A percentile compares a stretch with the other conserved stretches of the same genome.
Conservation (phyloP, 345 rosid species). For the Euphorbia peplus region DNA sequence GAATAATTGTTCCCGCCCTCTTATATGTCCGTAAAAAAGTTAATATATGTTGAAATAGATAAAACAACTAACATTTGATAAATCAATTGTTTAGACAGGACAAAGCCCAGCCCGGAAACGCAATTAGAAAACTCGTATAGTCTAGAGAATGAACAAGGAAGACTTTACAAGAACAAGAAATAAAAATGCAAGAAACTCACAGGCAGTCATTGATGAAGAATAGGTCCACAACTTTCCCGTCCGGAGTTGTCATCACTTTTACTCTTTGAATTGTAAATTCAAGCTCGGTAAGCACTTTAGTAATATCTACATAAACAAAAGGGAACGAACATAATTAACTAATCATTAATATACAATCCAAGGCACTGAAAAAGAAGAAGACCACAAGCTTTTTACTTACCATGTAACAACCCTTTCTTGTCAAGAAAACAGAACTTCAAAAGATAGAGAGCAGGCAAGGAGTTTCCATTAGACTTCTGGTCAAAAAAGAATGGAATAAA, state of each 20-base stretch:
- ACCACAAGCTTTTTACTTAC: conserved; percentile 1
- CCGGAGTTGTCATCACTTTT: conserved; percentile 32
- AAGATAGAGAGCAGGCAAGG: conserved; percentile 15
- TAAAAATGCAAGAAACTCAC: conserved; percentile 13
- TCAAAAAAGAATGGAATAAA: conserved; percentile 19
- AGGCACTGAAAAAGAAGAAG: not conserved
- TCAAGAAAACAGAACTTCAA: conserved; percentile 27
- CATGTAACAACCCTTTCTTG: conserved; percentile 28
- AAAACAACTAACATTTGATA: too few species aligned
- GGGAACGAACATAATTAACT: not conserved
- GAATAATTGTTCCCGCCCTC: too few species aligned
- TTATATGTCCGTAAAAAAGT: too few species aligned
- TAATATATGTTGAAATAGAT: not conserved
- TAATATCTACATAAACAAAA: conserved; percentile 17
- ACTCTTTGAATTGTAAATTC: conserved; percentile 30
- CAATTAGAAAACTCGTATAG: not conserved
- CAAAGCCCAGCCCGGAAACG: not conserved
- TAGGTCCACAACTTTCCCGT: conserved; percentile 27
- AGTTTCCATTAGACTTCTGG: conserved; percentile 7
- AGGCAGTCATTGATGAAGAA: conserved; percentile 28
- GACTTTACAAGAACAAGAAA: not conserved
- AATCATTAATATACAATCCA: not conserved
- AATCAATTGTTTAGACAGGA: too few species aligned
- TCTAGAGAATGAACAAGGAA: not conserved
- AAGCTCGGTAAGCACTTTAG: conserved; percentile 27